Evolutionary conservation across 192 early-diverging fungal species (phyloP), one percentile per base, ranked within the genome.

Genomic region (Pecoramyces ruminantium): DNA sequence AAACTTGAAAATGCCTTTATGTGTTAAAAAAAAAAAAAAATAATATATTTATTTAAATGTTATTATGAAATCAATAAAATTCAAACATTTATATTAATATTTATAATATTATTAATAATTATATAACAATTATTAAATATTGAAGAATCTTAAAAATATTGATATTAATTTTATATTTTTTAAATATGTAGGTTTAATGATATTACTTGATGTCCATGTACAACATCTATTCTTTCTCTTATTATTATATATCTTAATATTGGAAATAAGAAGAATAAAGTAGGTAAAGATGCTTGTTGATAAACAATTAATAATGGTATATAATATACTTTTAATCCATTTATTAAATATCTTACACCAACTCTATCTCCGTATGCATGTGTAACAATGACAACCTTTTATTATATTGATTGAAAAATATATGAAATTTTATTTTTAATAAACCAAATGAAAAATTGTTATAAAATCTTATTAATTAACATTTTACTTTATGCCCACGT

Each of bases 241-340:
- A 97, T 87, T 25, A 97, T 86, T 82, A 99, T 97, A 80, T 94
- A 90, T 51, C 97, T 91, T 81, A 99, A 94, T 30, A 97, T 86
- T 28, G 96, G 97, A 78, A 99, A 95, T 83, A 95, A 93, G 29
- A 84, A 81, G 77, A 93, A 94, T 77, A 99, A 86, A 12, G 97
- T 97, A 16, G 97, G 97, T 17, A 98, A 87, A 4, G 94, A 90
- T 0, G 96, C 97, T 82, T 94, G 93, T 81, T 94, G 91, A 82
- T 92, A 91, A 13, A 99, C 91, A 6, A 95, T 89, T 83, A 92
- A 86, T 79, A 92, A 90, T 2, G 97, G 96, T 0, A 97, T 86
- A 84, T 99, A 93, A 88, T 99, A 99, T 30, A 96, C 95, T 83
- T 98, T 99, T 18, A 97, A 89, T 2, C 96, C 96, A 77, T 93